phyloP scores from a whole-genome alignment of 768 basidiomycete genomes.

The Clavaria fumosa region DNA sequence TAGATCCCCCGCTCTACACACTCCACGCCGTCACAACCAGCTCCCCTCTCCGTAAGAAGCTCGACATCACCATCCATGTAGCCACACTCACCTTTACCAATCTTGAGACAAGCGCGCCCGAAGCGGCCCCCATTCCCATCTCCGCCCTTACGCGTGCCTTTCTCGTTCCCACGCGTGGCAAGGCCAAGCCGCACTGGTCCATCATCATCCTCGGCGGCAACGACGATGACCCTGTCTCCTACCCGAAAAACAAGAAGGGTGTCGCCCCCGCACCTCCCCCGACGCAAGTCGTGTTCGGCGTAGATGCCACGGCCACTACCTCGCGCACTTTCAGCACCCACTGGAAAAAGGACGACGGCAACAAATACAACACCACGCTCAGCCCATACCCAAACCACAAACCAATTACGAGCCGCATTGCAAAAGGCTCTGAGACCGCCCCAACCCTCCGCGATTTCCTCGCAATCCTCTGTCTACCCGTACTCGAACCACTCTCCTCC shows the following conservation, averaged over 20 bases:
- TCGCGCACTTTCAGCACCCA: slow-evolving; percentile 29
- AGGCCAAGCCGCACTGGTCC: slow-evolving; percentile 58
- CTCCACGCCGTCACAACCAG: slow-evolving; percentile 53
- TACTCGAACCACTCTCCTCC: too few species aligned
- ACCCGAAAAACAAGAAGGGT: too few species aligned
- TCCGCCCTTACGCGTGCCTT: slow-evolving; percentile 43
- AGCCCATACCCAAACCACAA: slow-evolving; percentile 2
- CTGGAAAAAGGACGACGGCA: slow-evolving; percentile 10
- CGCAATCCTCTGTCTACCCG: too few species aligned
- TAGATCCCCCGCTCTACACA: slow-evolving; percentile 29
- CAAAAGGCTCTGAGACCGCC: slow-evolving; percentile 41
- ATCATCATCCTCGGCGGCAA: slow-evolving; percentile 47
- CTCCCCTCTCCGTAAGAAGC: slow-evolving; percentile 63
- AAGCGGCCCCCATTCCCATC: slow-evolving; percentile 36
- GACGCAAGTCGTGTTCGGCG: slow-evolving; percentile 53
- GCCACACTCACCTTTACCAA: slow-evolving; percentile 37
- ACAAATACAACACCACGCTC: slow-evolving; percentile 17
- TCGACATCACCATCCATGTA: slow-evolving; percentile 44
- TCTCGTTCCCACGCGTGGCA: slow-evolving; percentile 60
- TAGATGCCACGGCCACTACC: slow-evolving; percentile 40
- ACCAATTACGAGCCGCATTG: too few species aligned
- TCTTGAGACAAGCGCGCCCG: slow-evolving; percentile 31
- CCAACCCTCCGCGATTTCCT: slow-evolving; percentile 37
- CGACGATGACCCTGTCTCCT: slow-evolving; percentile 30
- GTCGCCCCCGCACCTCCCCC: slow-evolving; percentile 20